phyloP scores from a whole-genome alignment of 2,329 filamentous ascomycete species.

The Hypomyces perniciosus region DNA sequence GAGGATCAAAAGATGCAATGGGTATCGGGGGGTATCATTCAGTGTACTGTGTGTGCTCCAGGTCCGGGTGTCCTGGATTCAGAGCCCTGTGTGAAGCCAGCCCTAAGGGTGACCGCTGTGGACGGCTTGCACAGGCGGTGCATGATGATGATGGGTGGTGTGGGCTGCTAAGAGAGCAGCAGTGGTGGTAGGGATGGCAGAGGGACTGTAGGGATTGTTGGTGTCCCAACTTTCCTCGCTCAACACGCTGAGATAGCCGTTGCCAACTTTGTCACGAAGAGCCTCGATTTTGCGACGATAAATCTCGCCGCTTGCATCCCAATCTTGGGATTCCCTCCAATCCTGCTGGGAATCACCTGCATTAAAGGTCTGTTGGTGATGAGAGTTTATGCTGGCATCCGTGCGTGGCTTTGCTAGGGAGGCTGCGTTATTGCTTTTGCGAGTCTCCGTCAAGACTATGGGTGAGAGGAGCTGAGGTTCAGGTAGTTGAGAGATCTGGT shows the following conservation, averaged over 20 bases:
- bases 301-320: slow-evolving; percentile 65
- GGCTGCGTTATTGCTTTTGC: slow-evolving; percentile 21
- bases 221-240: slow-evolving; percentile 67
- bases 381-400: background rate
- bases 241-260: slow-evolving; percentile 78
- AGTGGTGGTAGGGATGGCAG: slow-evolving; percentile 21
- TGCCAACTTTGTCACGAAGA: slow-evolving; percentile 77
- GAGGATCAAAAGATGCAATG: background rate
- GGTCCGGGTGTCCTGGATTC: background rate
- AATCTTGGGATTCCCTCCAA: slow-evolving; percentile 47
- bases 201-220: slow-evolving; percentile 20
- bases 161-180: slow-evolving; percentile 26
- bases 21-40: slow-evolving; percentile 24
- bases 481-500: slow-evolving; percentile 39
- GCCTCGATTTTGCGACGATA: slow-evolving; percentile 87
- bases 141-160: slow-evolving; percentile 26
- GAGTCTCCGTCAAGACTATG: slow-evolving; percentile 26
- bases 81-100: slow-evolving; percentile 20
- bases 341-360: slow-evolving; percentile 15
- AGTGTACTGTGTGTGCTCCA: slow-evolving; percentile 16
- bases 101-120: slow-evolving; percentile 48
- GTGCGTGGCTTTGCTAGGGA: slow-evolving; percentile 4
- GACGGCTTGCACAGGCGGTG: slow-evolving; percentile 39
- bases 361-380: background rate
- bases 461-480: slow-evolving; percentile 31